Conservation (phyloP, 257 asterid species). For the Plantago ovata region DNA sequence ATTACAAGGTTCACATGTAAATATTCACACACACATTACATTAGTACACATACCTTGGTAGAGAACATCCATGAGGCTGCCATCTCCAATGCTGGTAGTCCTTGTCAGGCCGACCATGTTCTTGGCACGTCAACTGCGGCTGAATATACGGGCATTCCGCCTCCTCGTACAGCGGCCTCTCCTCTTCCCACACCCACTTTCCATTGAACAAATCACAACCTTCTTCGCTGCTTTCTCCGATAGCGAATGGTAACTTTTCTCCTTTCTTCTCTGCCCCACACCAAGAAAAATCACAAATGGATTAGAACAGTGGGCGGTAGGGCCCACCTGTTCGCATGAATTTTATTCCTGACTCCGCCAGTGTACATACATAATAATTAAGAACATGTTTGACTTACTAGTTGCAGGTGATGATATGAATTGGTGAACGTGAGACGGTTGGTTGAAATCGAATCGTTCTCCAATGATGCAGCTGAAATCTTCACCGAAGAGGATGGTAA, state of each 20-base stretch:
- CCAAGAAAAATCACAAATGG: too few relatives aligned
- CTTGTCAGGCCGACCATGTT: constrained; percentile 81
- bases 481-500: constrained; percentile 49
- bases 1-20: too few relatives aligned
- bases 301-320: too few relatives aligned
- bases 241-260: constrained; percentile 59
- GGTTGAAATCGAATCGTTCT: constrained; percentile 9
- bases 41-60: constrained; percentile 59
- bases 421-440: neutral
- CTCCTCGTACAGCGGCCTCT: constrained; percentile 72
- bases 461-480: constrained; percentile 39
- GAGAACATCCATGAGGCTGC: constrained; percentile 79
- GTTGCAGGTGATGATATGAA: constrained; percentile 5
- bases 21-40: too few relatives aligned
- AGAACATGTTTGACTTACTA: constrained; percentile 21
- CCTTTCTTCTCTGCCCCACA: constrained; percentile 61
- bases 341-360: too few relatives aligned
- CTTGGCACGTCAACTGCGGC: constrained; percentile 91
- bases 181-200: constrained; percentile 75
- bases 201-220: constrained; percentile 74
- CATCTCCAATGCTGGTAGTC: constrained; percentile 85
- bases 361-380: too few relatives aligned
- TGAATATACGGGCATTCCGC: constrained; percentile 85
- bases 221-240: constrained; percentile 40
- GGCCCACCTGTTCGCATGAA: neutral